phyloP scores from a whole-genome alignment of 2,329 filamentous ascomycete species.

The Fusarium brevicatenulatum region DNA sequence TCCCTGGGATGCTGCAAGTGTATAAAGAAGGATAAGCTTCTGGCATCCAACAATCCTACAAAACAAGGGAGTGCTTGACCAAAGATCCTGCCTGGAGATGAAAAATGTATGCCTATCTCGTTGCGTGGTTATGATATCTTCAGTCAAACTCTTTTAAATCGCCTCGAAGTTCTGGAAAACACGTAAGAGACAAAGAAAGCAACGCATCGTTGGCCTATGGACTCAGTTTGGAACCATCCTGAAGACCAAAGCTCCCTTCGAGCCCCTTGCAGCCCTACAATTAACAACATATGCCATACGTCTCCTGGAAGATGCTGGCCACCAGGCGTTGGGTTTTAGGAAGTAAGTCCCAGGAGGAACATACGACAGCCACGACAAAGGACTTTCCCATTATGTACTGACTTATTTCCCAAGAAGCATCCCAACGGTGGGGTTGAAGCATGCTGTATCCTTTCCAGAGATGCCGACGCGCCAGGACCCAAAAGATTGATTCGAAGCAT shows the following conservation, averaged over 20 bases:
- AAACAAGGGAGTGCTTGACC: not conserved
- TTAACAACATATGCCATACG: accelerated
- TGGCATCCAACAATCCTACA: too few relatives aligned
- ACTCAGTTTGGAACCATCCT: too few relatives aligned
- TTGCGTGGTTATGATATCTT: not conserved
- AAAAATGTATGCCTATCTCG: not conserved
- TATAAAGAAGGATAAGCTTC: not conserved
- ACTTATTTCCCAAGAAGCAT: not conserved
- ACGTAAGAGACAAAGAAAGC: not conserved
- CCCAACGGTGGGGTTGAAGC: not conserved
- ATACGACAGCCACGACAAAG: not conserved
- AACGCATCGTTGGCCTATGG: not conserved
- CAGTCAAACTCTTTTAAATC: not conserved
- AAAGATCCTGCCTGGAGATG: not conserved
- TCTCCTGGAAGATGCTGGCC: not conserved
- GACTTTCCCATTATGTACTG: not conserved
- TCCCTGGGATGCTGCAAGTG: not conserved
- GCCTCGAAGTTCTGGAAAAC: accelerated
- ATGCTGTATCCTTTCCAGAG: not conserved
- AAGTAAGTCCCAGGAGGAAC: not conserved
- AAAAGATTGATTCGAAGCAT: not conserved
- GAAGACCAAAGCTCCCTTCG: not conserved
- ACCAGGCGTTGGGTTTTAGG: too few relatives aligned
- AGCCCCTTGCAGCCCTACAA: not conserved
- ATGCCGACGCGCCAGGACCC: not conserved